Evolutionary conservation across 139 green algal species (phyloP), one percentile per base, ranked within the genome.

Genomic region (Chlamydomonas sp.): DNA sequence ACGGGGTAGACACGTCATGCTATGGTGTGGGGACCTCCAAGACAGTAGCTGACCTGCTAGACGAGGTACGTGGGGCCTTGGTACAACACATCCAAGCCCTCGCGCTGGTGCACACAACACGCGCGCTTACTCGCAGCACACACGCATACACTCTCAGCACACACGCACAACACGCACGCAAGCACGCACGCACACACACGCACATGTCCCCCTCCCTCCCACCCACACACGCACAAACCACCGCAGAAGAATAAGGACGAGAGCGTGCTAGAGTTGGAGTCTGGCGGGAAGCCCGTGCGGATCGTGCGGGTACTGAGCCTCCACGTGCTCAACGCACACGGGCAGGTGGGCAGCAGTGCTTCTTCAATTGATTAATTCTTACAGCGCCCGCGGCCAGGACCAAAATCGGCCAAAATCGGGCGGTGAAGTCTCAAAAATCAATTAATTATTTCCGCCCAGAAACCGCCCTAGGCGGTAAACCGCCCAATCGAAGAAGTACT

Each of bases 231-330:
- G 8, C 10, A n/a, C 8, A 50, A 8, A 8, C 39, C 39, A 50
- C 39, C 39, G 13, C 39, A 50, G 39, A 50, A 8, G 13, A 50
- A 8, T n/a, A 50, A 50, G 39, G 67, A 71, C 35, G 73, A 79
- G 36, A 74, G 67, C n/a, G 48, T 79, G 2, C 43, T 79, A 30
- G 59, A 67, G 31, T 5, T 79, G 22, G 73, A 73, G 60, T n/a
- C n/a, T n/a, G 73, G 58, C 30, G 67, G 67, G 30, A 48, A 60
- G 37, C 67, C 73, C 1, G 29, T 74, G 60, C 73, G 73, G 0
- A 70, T 73, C 2, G 73, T 79, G 6, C 72, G 72, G 28, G 73
- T 79, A 31, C 60, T 79, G 3, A 69, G 48, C 2, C 6, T 79
- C 28, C 73, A 74, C 60, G 68, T 79, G 13, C 36, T 71, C 3